Evolutionary conservation across 176 grass and related monocot species (phyloP), one percentile per base, ranked within the genome.

Genomic region (Rhynchospora tenuis): DNA sequence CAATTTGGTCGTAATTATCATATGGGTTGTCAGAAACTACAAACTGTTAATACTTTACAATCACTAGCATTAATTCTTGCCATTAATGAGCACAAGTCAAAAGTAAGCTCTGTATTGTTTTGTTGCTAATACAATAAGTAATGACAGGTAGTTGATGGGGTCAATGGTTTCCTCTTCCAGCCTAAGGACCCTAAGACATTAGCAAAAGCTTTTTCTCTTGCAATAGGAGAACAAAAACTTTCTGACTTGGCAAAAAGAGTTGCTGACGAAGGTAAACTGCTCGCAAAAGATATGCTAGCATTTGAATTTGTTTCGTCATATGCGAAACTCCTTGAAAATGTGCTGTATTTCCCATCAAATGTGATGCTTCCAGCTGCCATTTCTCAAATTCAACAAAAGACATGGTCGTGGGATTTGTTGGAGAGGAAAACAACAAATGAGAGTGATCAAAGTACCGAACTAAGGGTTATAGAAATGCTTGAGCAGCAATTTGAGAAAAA

Each of bases 251-350:
- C 87, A 65, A 84, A 86, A 86, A 86, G 84, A 70, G 91, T 91
- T 88, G 89, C 90, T 86, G 84, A 77, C 22, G 64, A 90, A 75
- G 93, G 87, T 28, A 91, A 89, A 82, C 69, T 90, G 78, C 88
- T 93, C 63, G 87, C 96, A 33, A 90, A 90, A 84, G 88, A 95
- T 84, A 98, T 95, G 93, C 85, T 95, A 88, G 93, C 89, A 52
- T 91, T 85, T 89, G 93, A 98, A 80, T 98, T 89, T 79, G 84
- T 98, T 81, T 72, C 60, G 67, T 80, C 82, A 87, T 84, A 95
- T 89, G 85, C 94, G 84, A 90, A 81, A 79, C 93, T 98, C 91
- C 89, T 98, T 76, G 96, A 95, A 93, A 91, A 64, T 27, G 58
- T 93, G 84, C 81, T 95, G 47, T 79, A 93, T 76, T 95, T 93